Base-by-base conservation (phyloP, 306 rosid species). In the Begonia peltatifolia region DNA sequence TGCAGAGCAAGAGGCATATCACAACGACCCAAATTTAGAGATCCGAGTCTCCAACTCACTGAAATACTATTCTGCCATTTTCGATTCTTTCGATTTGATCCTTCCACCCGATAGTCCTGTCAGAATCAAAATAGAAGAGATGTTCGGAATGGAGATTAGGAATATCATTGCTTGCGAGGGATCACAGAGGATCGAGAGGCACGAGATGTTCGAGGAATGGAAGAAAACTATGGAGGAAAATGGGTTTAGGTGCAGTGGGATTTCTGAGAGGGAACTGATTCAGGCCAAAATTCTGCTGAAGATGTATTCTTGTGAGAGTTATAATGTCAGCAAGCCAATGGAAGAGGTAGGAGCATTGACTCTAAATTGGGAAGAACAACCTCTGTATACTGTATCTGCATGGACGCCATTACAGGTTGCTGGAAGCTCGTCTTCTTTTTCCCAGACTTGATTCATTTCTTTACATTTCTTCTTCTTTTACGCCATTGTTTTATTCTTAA, bases 1-100 rank as follows among this genome's bases (percentile, higher is more conserved):
- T 83, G 96, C 80, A 2, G 99, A 92, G 64, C 94, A 87, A 50
- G 99, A 92, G 53, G 84, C 93, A 11, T 83, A 83, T 47, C 96
- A 86, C 77, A 81, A 83, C 14, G 83, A 75, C 17, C 58, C 71
- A 3, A 70, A 66, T 49, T 56, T 83, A 68, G 96, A 83, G 41
- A 61, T 68, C 5, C 72, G 99, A 59, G 86, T 92, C 11, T 76
- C 77, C 65, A 74, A 67, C 14, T 77, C 99, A 0, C 51, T 92
- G 68, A 77, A 72, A 43, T 70, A 83, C 67, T 92, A 92, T 50
- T 71, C 94, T 0, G 89, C 94, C 16, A n/a, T 92, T 43, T 92
- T 92, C 9, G 99, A 92, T 42, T 67, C 76, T 0, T 62, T 92
- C 23, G 84, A 72, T 6, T 78, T 74, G n/a, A 60, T 74, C 35